A percentile compares a stretch with the other conserved stretches of the same genome.
Conservation (phyloP, 768 basidiomycete species). For the Naganishia randhawae region DNA sequence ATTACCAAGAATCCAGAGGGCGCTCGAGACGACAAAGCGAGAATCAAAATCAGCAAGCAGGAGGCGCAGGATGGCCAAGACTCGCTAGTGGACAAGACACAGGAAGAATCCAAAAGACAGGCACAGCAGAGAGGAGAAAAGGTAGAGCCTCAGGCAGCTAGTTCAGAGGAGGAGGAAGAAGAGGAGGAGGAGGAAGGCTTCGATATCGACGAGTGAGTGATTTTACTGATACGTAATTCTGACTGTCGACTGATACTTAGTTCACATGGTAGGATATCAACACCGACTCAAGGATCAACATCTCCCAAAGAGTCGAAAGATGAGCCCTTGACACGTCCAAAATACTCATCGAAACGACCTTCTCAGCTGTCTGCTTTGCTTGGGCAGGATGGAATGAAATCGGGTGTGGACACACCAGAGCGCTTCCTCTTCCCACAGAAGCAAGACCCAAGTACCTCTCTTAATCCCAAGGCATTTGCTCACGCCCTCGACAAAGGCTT, state of each 20-base stretch:
- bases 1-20: background rate
- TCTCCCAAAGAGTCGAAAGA: conserved; percentile 23
- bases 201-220: conserved; percentile 77
- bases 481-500: background rate
- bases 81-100: background rate
- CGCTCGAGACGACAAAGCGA: conserved; percentile 25
- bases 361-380: conserved; percentile 15
- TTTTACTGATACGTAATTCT: background rate
- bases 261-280: conserved; percentile 25
- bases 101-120: background rate
- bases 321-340: background rate
- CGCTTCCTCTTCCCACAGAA: conserved; percentile 44
- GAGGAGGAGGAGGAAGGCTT: conserved; percentile 71
- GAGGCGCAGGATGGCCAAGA: conserved; percentile 24
- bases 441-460: conserved; percentile 37
- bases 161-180: conserved; percentile 51
- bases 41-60: conserved; percentile 29
- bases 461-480: conserved; percentile 27
- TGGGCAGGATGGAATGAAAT: conserved; percentile 34
- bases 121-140: conserved; percentile 25
- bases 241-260: background rate
- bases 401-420: conserved; percentile 50
- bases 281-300: conserved; percentile 28
- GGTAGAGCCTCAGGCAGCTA: conserved; percentile 12
- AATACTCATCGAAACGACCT: conserved; percentile 23